Evolutionary conservation across 768 basidiomycete species (phyloP).

Genomic region (Lyophyllum shimeji): DNA sequence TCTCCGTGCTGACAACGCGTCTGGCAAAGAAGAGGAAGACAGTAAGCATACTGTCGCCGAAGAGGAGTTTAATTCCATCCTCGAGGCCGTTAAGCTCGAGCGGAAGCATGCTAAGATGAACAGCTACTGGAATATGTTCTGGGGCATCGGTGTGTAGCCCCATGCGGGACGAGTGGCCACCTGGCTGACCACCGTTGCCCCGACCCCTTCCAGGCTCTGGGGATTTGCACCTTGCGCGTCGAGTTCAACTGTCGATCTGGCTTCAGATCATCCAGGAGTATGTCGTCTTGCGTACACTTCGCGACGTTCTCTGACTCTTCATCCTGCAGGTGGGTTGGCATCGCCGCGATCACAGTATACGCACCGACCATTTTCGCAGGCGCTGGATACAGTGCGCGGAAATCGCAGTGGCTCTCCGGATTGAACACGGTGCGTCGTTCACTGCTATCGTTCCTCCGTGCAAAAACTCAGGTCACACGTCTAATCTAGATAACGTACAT

Average conservation of each 20-base stretch:
- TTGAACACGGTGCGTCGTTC: slow-evolving; percentile 35
- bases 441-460: background rate
- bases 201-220: slow-evolving; percentile 23
- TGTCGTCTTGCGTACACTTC: slow-evolving; percentile 8
- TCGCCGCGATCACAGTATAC: slow-evolving; percentile 46
- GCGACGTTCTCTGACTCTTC: background rate
- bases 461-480: background rate
- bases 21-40: slow-evolving; percentile 12
- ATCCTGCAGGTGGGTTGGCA: slow-evolving; percentile 37
- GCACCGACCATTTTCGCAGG: slow-evolving; percentile 44
- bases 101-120: slow-evolving; percentile 38
- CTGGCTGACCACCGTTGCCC: background rate
- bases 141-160: slow-evolving; percentile 33
- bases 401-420: slow-evolving; percentile 43
- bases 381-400: slow-evolving; percentile 41
- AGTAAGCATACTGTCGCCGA: slow-evolving; percentile 19
- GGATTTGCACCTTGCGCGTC: slow-evolving; percentile 39
- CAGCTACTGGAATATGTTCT: slow-evolving; percentile 44
- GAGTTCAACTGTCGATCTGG: slow-evolving; percentile 44
- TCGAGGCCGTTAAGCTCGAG: slow-evolving; percentile 37
- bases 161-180: background rate
- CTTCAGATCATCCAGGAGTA: slow-evolving; percentile 45
- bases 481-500: slow-evolving; percentile 38
- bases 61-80: slow-evolving; percentile 37
- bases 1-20: slow-evolving; percentile 25